Conservation (phyloP, 805 yeast species). For the Ogataea ganodermae region DNA sequence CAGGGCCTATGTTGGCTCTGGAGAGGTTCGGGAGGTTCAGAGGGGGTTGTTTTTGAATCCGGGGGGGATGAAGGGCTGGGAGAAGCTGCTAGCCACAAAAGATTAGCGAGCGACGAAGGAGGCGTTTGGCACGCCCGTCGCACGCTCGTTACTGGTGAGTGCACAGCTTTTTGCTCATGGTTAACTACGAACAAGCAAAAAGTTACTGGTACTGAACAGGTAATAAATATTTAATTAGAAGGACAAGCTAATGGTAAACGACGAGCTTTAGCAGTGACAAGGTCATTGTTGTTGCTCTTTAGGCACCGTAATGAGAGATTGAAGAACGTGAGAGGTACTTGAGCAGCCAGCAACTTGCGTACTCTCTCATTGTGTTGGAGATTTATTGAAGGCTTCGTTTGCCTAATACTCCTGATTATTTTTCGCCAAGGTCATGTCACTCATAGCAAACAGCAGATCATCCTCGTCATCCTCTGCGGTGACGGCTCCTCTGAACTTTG, state of each 20-base stretch:
- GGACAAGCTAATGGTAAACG: too few species aligned
- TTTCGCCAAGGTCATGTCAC: slow-evolving; percentile 57
- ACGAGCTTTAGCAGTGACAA: too few species aligned
- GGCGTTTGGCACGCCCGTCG: background rate
- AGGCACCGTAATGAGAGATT: too few species aligned
- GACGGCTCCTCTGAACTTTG: slow-evolving; percentile 9
- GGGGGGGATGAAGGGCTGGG: slow-evolving; percentile 38
- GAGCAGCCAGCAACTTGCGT: background rate
- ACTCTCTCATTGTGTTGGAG: background rate
- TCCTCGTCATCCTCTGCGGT: slow-evolving; percentile 60
- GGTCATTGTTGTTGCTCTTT: too few species aligned
- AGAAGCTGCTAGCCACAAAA: slow-evolving; percentile 16
- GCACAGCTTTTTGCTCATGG: too few species aligned
- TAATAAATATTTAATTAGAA: too few species aligned
- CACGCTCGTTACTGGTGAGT: background rate
- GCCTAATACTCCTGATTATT: slow-evolving; percentile 27
- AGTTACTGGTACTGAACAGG: too few species aligned
- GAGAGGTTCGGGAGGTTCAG: slow-evolving; percentile 57
- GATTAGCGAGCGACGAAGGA: background rate
- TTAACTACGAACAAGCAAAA: too few species aligned
- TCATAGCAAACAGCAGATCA: slow-evolving; percentile 69
- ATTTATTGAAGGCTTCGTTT: slow-evolving; percentile 1
- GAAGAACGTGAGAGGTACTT: too few species aligned
- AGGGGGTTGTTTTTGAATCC: slow-evolving; percentile 71
- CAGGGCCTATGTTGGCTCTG: slow-evolving; percentile 49